Percentiles rank a stretch among this genome's conserved stretches.
These are phyloP conservation scores for Coemansia sp. DNA, from an alignment of 192 early-diverging fungal species.

Conservation along the genomic window DNA sequence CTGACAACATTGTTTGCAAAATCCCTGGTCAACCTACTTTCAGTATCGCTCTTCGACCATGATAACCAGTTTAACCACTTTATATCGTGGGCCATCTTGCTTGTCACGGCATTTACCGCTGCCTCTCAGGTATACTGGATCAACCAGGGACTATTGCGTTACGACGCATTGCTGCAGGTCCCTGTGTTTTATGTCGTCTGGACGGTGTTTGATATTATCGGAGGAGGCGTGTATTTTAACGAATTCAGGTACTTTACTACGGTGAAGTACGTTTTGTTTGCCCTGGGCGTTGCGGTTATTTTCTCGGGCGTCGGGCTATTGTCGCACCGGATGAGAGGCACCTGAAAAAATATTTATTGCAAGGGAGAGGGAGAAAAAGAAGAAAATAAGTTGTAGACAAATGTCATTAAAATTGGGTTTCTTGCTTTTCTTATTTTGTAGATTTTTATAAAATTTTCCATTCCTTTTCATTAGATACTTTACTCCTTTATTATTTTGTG, in stretches of 20 bases:
- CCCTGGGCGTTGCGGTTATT: slow-evolving; percentile 64
- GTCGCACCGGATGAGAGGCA: slow-evolving; percentile 56
- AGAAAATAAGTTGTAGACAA: too few species aligned
- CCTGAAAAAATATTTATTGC: not conserved
- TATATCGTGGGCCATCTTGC: slow-evolving; percentile 65
- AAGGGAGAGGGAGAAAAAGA: too few species aligned
- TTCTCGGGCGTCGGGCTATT: slow-evolving; percentile 71
- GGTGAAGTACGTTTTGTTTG: slow-evolving; percentile 63
- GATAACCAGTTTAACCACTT: slow-evolving; percentile 71
- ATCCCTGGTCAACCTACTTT: slow-evolving; percentile 71
- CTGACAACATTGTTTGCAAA: slow-evolving; percentile 80
- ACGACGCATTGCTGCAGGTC: slow-evolving; percentile 79
- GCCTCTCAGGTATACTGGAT: slow-evolving; percentile 81
- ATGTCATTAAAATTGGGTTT: too few species aligned
- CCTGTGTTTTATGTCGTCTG: slow-evolving; percentile 80
- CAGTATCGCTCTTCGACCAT: slow-evolving; percentile 60
- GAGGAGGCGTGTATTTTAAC: slow-evolving; percentile 77
- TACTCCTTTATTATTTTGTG: too few species aligned
- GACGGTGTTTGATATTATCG: slow-evolving; percentile 78
- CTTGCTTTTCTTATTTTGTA: too few species aligned
- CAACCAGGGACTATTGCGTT: slow-evolving; percentile 74
- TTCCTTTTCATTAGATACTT: too few species aligned
- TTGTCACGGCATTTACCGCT: slow-evolving; percentile 71
- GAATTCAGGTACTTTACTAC: slow-evolving; percentile 69
- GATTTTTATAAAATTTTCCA: too few species aligned